Evolutionary conservation across 148 eudicot species (phyloP).

Genomic region (Salicornia ramosissima): DNA sequence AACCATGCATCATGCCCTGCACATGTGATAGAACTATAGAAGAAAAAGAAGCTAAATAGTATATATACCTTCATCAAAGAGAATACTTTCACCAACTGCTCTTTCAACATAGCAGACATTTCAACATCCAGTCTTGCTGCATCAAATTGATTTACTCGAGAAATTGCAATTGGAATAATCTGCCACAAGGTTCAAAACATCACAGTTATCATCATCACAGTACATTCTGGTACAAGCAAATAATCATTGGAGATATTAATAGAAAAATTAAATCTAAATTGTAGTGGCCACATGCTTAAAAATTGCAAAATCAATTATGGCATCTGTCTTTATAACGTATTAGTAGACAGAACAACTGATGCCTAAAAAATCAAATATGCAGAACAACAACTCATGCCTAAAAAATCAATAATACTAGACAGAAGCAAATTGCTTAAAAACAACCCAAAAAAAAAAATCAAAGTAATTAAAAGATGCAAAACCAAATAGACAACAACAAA

Average conservation of each 20-base stretch:
- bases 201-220: background rate
- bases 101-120: conserved; percentile 96
- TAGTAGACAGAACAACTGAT: too few species aligned
- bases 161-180: conserved; percentile 67
- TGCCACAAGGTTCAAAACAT: conserved; percentile 24
- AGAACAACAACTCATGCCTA: too few species aligned
- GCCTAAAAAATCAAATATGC: too few species aligned
- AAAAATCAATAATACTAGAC: too few species aligned
- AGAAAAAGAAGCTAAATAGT: conserved; percentile 12
- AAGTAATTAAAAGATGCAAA: background rate
- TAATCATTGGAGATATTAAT: background rate
- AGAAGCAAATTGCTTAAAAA: too few species aligned
- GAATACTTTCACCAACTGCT: conserved; percentile 86
- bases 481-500: background rate
- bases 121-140: conserved; percentile 88
- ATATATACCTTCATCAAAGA: conserved; percentile 87
- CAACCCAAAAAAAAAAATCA: background rate
- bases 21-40: background rate
- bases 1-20: background rate
- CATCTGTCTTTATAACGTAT: too few species aligned
- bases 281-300: background rate
- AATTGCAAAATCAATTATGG: background rate
- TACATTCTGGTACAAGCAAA: background rate
- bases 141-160: conserved; percentile 95
- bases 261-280: background rate